These are phyloP conservation scores for Termitomyces sp. DNA, from an alignment of 768 basidiomycete genomes.

Conservation along the genomic window DNA sequence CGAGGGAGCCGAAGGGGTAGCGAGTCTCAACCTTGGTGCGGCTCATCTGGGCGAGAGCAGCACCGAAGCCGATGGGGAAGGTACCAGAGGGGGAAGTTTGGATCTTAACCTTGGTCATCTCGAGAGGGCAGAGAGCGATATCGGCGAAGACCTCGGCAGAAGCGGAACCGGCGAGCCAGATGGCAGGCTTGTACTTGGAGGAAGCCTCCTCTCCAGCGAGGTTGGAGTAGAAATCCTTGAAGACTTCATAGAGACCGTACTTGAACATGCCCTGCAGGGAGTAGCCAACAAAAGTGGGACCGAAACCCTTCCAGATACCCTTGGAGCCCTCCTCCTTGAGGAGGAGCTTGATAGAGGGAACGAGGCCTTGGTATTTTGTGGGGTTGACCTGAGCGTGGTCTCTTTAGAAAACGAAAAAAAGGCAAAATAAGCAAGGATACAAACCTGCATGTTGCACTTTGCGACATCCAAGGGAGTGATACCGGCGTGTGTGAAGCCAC, in stretches of 20 bases:
- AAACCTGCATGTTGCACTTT: slow-evolving; percentile 90
- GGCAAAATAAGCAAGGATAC: slow-evolving; percentile 15
- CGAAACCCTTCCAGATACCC: slow-evolving; percentile 93
- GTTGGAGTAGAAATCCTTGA: slow-evolving; percentile 94
- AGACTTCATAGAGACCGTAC: slow-evolving; percentile 95
- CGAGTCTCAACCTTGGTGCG: slow-evolving; percentile 66
- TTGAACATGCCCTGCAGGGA: slow-evolving; percentile 98
- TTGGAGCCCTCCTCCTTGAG: slow-evolving; percentile 76
- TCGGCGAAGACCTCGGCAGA: slow-evolving; percentile 96
- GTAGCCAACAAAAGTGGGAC: slow-evolving; percentile 91
- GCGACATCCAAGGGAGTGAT: slow-evolving; percentile 86
- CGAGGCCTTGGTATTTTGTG: slow-evolving; percentile 67
- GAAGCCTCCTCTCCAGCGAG: slow-evolving; percentile 79
- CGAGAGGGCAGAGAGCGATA: slow-evolving; percentile 91
- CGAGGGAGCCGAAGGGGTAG: slow-evolving; percentile 82
- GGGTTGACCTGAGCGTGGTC: slow-evolving; percentile 60
- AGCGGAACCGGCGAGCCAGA: slow-evolving; percentile 93
- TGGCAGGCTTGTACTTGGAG: slow-evolving; percentile 78
- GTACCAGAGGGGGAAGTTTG: slow-evolving; percentile 74
- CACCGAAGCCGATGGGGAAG: slow-evolving; percentile 73
- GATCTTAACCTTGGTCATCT: slow-evolving; percentile 92
- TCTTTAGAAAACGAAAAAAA: neutral
- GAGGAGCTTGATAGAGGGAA: slow-evolving; percentile 58
- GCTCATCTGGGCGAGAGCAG: slow-evolving; percentile 71
- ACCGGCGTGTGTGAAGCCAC: slow-evolving; percentile 85